Conservation (phyloP, 495 filamentous ascomycete genomes). For the Penicillium canariense region DNA sequence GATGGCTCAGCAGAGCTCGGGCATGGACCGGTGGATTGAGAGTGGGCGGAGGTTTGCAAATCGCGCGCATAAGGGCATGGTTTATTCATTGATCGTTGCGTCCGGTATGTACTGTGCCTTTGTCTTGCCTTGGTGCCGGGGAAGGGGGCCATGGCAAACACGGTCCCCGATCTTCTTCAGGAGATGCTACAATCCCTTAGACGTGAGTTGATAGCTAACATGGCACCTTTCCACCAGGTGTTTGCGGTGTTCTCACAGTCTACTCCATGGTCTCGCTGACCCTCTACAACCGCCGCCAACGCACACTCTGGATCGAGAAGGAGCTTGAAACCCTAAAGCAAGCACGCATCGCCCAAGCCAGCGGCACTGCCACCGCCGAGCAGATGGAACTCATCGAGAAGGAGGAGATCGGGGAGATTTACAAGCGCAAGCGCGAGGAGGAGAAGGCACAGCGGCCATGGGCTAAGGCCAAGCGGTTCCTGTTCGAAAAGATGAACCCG, state of each 20-base stretch:
- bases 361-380: conserved; percentile 57
- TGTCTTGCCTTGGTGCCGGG: neutral
- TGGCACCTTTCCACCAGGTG: conserved; percentile 43
- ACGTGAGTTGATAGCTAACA: neutral
- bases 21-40: conserved; percentile 67
- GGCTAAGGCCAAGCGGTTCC: conserved; percentile 42
- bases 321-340: conserved; percentile 58
- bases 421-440: conserved; percentile 44
- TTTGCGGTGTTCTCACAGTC: conserved; percentile 69
- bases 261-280: conserved; percentile 87
- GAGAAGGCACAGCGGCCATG: conserved; percentile 43
- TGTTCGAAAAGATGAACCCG: conserved; percentile 48
- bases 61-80: conserved; percentile 74
- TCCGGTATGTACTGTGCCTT: conserved; percentile 59
- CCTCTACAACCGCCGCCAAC: conserved; percentile 74
- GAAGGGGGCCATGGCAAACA: neutral
- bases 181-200: neutral
- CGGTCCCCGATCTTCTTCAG: neutral
- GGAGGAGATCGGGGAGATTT: conserved; percentile 54
- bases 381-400: conserved; percentile 54
- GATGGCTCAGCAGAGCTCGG: conserved; percentile 57
- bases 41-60: conserved; percentile 74
- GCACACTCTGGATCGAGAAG: conserved; percentile 61
- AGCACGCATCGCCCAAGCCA: conserved; percentile 59
- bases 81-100: conserved; percentile 70